Conservation (phyloP, 2,329 filamentous ascomycete genomes). For the Ascochyta viciae-villosae region DNA sequence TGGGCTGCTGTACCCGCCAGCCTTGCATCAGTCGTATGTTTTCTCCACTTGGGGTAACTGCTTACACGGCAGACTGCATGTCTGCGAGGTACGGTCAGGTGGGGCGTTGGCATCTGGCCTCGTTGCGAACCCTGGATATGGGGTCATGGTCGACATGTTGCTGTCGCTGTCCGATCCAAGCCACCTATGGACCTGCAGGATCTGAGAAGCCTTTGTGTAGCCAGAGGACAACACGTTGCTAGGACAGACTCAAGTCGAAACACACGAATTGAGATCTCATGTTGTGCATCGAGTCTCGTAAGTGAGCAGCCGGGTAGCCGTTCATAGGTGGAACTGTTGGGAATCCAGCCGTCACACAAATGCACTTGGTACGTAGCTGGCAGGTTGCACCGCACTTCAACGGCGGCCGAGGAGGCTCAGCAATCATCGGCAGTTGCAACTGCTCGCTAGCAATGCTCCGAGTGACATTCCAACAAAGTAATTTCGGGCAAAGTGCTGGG, state of each 20-base stretch:
- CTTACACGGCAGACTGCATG: constrained; percentile 15
- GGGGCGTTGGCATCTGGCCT: not conserved
- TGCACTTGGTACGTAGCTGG: constrained; percentile 22
- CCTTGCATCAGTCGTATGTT: constrained; percentile 23
- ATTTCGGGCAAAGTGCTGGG: constrained; percentile 13
- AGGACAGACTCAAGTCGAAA: constrained; percentile 22
- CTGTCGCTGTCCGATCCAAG: constrained; percentile 28
- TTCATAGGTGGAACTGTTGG: constrained; percentile 42
- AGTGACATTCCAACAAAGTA: constrained; percentile 22
- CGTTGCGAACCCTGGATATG: constrained; percentile 1
- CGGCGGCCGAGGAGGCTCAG: constrained; percentile 18
- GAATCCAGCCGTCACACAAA: constrained; percentile 32
- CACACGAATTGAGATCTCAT: constrained; percentile 23
- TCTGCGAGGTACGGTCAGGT: constrained; percentile 6
- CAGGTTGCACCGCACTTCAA: constrained; percentile 13
- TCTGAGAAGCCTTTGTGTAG: constrained; percentile 22
- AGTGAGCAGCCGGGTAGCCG: constrained; percentile 26
- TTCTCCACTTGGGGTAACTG: constrained; percentile 7
- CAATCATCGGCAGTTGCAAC: constrained; percentile 18
- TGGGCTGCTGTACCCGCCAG: constrained; percentile 24
- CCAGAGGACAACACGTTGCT: constrained; percentile 35
- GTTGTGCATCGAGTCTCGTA: constrained; percentile 30
- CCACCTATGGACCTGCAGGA: constrained; percentile 36
- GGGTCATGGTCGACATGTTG: not conserved
- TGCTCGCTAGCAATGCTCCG: not conserved